Conservation (phyloP, 257 asterid genomes). For the Solanum pennellii region DNA sequence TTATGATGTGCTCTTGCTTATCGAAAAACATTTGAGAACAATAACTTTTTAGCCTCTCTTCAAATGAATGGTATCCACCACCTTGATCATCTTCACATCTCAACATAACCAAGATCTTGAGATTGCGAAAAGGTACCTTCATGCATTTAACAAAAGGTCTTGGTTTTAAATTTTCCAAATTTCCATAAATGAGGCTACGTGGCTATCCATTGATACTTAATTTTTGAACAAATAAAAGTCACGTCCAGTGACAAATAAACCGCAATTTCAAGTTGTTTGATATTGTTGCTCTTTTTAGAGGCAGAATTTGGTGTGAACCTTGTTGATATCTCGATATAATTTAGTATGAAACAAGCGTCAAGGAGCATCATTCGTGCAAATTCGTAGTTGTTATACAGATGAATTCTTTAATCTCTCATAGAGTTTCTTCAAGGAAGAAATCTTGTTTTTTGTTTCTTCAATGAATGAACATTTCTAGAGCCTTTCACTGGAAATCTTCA, state of each 20-base stretch:
- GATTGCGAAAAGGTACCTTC: neutral
- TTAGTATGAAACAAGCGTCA: neutral
- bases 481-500: conserved; percentile 8
- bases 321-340: neutral
- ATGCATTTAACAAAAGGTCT: too few species aligned
- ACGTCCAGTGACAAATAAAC: neutral
- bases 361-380: conserved; percentile 13
- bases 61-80: neutral
- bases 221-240: neutral
- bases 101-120: neutral
- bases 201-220: neutral
- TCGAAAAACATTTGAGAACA: neutral
- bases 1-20: neutral
- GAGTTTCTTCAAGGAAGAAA: neutral
- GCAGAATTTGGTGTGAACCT: neutral
- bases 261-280: neutral
- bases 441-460: neutral
- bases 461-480: neutral
- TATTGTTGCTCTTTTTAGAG: neutral
- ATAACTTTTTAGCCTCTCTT: neutral
- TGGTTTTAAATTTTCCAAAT: too few species aligned
- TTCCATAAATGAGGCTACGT: neutral
- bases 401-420: neutral
- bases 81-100: neutral
- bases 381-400: neutral